These are phyloP conservation scores for Pythium insidiosum DNA, from an alignment of 352 stramenopile species.

Conservation along the genomic window DNA sequence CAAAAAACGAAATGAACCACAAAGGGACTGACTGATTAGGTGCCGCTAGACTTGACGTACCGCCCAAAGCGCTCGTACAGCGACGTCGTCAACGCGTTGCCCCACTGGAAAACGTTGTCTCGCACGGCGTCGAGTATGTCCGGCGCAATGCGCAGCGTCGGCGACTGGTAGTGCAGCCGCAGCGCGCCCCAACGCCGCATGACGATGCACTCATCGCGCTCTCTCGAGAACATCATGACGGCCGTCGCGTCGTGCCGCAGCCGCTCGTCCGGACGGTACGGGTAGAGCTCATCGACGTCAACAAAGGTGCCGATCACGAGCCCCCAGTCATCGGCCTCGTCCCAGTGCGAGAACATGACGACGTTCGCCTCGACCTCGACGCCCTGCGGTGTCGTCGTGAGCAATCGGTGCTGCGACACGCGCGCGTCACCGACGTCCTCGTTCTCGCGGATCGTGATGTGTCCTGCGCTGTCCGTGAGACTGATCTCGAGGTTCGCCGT, in stretches of 20 bases:
- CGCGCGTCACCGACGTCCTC: conserved; percentile 1
- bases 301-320: conserved; percentile 32
- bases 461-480: conserved; percentile 9
- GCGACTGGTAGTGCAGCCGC: no score
- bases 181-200: background rate
- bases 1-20: no score
- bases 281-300: conserved; percentile 32
- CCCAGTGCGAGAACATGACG: conserved; percentile 5
- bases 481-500: conserved; percentile 14
- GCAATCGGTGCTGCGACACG: conserved; percentile 5
- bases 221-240: conserved; percentile 12
- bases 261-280: conserved; percentile 14
- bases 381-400: conserved; percentile 4
- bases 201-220: background rate
- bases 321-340: conserved; percentile 13
- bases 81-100: no score
- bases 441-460: conserved; percentile 12
- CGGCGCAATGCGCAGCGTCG: no score
- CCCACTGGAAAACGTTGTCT: background rate
- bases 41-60: no score
- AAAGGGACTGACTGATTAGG: no score
- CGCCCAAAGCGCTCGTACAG: no score
- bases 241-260: conserved; percentile 31
- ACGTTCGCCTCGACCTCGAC: conserved; percentile 26
- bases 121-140: background rate